Percentiles rank a stretch among this genome's conserved stretches.
These are phyloP conservation scores for Lepiota brunneoincarnata DNA, from an alignment of 768 basidiomycete genomes.

Conservation along the genomic window DNA sequence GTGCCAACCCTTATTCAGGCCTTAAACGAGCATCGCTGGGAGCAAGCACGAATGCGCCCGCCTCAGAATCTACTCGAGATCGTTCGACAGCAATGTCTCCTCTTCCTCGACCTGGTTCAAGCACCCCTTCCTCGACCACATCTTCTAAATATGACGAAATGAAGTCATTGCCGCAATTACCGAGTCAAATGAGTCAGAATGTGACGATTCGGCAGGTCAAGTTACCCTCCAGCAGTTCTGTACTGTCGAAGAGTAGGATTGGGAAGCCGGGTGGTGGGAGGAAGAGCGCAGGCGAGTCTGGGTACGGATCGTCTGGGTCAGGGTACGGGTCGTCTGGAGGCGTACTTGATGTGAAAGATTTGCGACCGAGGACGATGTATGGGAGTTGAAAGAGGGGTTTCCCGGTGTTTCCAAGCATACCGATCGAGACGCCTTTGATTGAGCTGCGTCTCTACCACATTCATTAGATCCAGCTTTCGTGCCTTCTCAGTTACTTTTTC, in stretches of 20 bases:
- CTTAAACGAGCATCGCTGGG: constrained; percentile 69
- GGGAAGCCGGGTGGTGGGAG: constrained; percentile 41
- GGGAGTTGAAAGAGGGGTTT: constrained; percentile 16
- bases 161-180: constrained; percentile 42
- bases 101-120: constrained; percentile 24
- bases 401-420: background rate
- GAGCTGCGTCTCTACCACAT: constrained; percentile 10
- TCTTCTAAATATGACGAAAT: constrained; percentile 27
- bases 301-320: constrained; percentile 1
- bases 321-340: constrained; percentile 11
- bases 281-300: constrained; percentile 21
- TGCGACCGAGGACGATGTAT: constrained; percentile 24
- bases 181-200: constrained; percentile 29
- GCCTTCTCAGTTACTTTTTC: background rate
- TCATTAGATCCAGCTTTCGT: constrained; percentile 4
- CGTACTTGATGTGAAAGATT: constrained; percentile 27
- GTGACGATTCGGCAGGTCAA: constrained; percentile 47
- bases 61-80: constrained; percentile 28
- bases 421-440: constrained; percentile 5
- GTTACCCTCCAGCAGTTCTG: constrained; percentile 32
- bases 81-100: constrained; percentile 33
- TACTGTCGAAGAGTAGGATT: constrained; percentile 47
- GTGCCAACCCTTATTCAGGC: constrained; percentile 31
- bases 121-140: constrained; percentile 26
- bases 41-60: constrained; percentile 34